Conservation (phyloP, 2,329 filamentous ascomycete species). For the Fusarium kyushuense region DNA sequence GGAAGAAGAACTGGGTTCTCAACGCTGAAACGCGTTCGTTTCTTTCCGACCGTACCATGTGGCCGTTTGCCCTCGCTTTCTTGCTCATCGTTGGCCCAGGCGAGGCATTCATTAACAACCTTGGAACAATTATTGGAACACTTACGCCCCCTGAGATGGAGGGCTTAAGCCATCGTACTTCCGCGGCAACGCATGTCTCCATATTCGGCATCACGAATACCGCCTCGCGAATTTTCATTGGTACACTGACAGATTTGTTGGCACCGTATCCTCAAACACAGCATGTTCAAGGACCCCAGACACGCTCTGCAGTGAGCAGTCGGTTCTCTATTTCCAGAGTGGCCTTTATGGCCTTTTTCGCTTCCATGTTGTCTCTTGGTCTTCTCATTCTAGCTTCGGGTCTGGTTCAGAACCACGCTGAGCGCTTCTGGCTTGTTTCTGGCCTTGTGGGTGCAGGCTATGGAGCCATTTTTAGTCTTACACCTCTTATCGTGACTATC, state of each 20-base stretch:
- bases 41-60: conserved; percentile 91
- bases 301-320: conserved; percentile 48
- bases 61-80: conserved; percentile 91
- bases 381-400: conserved; percentile 84
- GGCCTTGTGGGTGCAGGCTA: conserved; percentile 90
- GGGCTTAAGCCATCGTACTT: conserved; percentile 60
- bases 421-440: conserved; percentile 88
- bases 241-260: conserved; percentile 87
- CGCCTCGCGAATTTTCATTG: conserved; percentile 87
- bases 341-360: conserved; percentile 81
- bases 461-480: conserved; percentile 88
- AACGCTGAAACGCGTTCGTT: conserved; percentile 92
- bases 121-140: conserved; percentile 92
- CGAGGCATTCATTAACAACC: conserved; percentile 98
- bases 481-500: conserved; percentile 93
- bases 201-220: conserved; percentile 93
- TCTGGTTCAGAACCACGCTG: conserved; percentile 76
- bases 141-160: conserved; percentile 72
- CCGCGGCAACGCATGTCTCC: conserved; percentile 88
- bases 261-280: conserved; percentile 75
- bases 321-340: conserved; percentile 79
- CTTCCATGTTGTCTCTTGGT: conserved; percentile 78
- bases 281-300: conserved; percentile 61
- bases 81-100: conserved; percentile 93
- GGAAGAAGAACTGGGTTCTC: conserved; percentile 89